Evolutionary conservation across 192 early-diverging fungal species (phyloP).

Genomic region (Coemansia sp.): DNA sequence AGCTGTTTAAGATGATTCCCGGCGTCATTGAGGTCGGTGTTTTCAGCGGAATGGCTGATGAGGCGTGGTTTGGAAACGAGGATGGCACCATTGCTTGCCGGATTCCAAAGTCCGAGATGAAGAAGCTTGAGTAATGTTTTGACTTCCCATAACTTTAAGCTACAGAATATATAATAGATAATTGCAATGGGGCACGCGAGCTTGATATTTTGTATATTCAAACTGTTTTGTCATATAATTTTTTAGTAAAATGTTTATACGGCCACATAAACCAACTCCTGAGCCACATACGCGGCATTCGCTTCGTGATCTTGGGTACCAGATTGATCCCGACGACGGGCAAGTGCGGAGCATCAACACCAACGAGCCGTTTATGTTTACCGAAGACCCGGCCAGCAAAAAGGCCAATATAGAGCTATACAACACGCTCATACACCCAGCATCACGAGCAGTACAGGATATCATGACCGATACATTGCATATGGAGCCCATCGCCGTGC

Average conservation of each 20-base stretch:
- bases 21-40: conserved; percentile 93
- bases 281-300: conserved; percentile 16
- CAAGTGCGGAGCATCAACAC: conserved; percentile 18
- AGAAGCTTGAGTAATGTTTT: conserved; percentile 12
- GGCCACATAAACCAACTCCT: conserved; percentile 26
- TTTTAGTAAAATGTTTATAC: conserved; percentile 36
- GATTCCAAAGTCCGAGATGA: conserved; percentile 17
- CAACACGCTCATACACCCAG: conserved; percentile 15
- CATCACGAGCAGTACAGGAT: conserved; percentile 28
- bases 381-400: background rate
- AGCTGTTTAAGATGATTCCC: conserved; percentile 67
- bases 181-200: no score
- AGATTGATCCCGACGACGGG: conserved; percentile 28
- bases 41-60: conserved; percentile 81
- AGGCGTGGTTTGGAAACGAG: conserved; percentile 82
- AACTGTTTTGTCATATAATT: background rate
- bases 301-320: conserved; percentile 36
- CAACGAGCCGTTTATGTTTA: conserved; percentile 15
- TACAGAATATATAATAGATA: no score
- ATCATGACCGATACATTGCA: conserved; percentile 16
- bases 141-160: no score
- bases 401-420: conserved; percentile 25
- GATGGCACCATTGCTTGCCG: conserved; percentile 65
- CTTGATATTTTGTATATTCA: background rate
- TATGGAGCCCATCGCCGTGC: conserved; percentile 45